Evolutionary conservation across 2,329 filamentous ascomycete genomes (phyloP), one percentile per base, ranked within the genome.

Genomic region (Fusarium odoratissimum): DNA sequence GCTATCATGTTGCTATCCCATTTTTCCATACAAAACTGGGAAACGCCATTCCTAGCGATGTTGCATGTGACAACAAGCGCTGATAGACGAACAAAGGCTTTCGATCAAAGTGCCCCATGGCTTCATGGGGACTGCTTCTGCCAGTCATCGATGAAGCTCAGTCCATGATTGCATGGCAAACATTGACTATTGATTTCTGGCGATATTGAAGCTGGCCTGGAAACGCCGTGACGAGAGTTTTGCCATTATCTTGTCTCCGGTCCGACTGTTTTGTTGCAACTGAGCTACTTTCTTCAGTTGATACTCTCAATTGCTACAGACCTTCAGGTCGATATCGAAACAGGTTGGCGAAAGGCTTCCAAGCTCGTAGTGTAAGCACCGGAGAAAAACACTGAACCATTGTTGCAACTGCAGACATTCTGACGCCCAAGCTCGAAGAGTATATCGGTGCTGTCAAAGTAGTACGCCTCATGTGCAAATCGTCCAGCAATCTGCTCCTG

Each of bases 51-150:
- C 57, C 38, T 57, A 23, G 40, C 23, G 48, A 46, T 62, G 25
- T 42, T 56, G 57, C 62, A 71, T 73, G 70, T 73, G 71, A 67
- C 61, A 58, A 60, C 38, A 37, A 59, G 48, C 44, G 30, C 33
- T 49, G 25, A 25, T 48, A 37, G 46, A 40, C 48, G 16, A 62
- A 30, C 40, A 31, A 59, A 30, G 42, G 31, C 21, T 42, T 52
- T 30, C 19, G 28, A n/a, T 41, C 42, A 45, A 28, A 45, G 31
- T 49, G 28, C 33, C 45, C 64, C 58, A 58, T 58, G 44, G 31
- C 65, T 69, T 14, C 49, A 69, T 69, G 38, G 35, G 49, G 16
- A 28, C 14, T 28, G 17, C 17, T n/a, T 38, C 19, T 16, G n/a
- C 21, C 6, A 51, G 14, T 68, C 38, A 10, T 31, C 17, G 21